Evolutionary conservation across 1,139 yeast species (phyloP).

Genomic region (Maudiozyma humilis): DNA sequence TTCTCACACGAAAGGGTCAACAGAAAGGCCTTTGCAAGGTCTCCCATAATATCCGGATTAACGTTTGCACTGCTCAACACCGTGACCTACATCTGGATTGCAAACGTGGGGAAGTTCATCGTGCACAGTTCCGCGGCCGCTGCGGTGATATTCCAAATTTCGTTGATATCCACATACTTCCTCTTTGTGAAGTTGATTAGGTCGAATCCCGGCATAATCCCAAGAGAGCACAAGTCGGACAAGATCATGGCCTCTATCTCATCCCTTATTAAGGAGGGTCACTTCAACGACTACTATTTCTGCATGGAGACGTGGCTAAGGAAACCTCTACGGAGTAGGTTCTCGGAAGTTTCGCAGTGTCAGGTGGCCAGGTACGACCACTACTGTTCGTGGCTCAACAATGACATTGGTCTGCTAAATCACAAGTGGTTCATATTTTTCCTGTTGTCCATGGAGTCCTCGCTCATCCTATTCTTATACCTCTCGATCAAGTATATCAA

Average conservation of each 20-base stretch:
- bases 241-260: conserved; percentile 46
- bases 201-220: conserved; percentile 73
- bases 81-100: conserved; percentile 49
- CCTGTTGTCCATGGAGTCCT: conserved; percentile 42
- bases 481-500: conserved; percentile 13
- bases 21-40: conserved; percentile 1
- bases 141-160: conserved; percentile 19
- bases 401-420: conserved; percentile 79
- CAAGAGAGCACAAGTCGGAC: conserved; percentile 42
- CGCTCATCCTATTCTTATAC: conserved; percentile 37
- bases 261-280: conserved; percentile 49
- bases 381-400: conserved; percentile 89
- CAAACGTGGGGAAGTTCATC: conserved; percentile 41
- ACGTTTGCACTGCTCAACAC: conserved; percentile 65
- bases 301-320: conserved; percentile 66
- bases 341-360: conserved; percentile 46
- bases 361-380: conserved; percentile 83
- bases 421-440: conserved; percentile 72
- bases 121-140: conserved; percentile 29
- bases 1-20: not conserved
- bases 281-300: conserved; percentile 66
- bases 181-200: conserved; percentile 54
- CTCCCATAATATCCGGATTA: conserved; percentile 46
- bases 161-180: conserved; percentile 28
- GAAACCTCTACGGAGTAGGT: conserved; percentile 73